These are phyloP conservation scores for Gynandropsis gynandra DNA, from an alignment of 345 rosid genomes.

Conservation along the genomic window DNA sequence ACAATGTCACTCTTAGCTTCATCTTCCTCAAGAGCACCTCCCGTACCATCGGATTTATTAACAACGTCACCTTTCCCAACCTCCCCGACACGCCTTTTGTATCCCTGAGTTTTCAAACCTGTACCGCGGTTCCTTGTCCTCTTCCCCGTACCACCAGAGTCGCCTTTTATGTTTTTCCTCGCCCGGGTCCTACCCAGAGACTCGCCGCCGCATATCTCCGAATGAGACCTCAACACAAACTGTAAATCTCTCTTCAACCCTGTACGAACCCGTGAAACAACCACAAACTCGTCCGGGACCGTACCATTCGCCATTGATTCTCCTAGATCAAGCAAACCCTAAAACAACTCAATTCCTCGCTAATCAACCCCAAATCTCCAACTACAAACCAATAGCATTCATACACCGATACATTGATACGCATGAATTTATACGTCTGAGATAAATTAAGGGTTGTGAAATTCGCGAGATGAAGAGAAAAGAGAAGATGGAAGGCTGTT, in stretches of 20 bases:
- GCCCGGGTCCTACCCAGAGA: slow-evolving; percentile 72
- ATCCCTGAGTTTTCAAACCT: slow-evolving; percentile 11
- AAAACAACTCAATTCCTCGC: background rate
- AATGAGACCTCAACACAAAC: slow-evolving; percentile 66
- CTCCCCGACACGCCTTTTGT: slow-evolving; percentile 23
- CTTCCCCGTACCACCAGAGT: background rate
- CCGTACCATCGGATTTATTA: slow-evolving; percentile 23
- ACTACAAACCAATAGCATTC: slow-evolving; percentile 11
- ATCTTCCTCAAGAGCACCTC: slow-evolving; percentile 39
- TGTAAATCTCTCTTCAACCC: slow-evolving; percentile 82
- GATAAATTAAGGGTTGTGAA: slow-evolving; percentile 16
- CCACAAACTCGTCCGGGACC: slow-evolving; percentile 43
- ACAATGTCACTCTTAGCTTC: slow-evolving; percentile 70
- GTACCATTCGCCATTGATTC: slow-evolving; percentile 50
- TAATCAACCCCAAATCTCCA: slow-evolving; percentile 8
- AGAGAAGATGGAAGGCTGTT: slow-evolving; percentile 14
- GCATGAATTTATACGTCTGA: too few species aligned
- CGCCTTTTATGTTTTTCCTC: slow-evolving; percentile 23
- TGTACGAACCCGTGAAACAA: slow-evolving; percentile 50
- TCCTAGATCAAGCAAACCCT: background rate
- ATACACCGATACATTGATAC: background rate
- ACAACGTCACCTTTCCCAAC: slow-evolving; percentile 13
- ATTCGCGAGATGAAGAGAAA: slow-evolving; percentile 9
- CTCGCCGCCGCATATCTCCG: slow-evolving; percentile 65
- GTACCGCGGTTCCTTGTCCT: slow-evolving; percentile 30